Evolutionary conservation across 768 basidiomycete species (phyloP), one percentile per base, ranked within the genome.

Genomic region (Trametes maxima): DNA sequence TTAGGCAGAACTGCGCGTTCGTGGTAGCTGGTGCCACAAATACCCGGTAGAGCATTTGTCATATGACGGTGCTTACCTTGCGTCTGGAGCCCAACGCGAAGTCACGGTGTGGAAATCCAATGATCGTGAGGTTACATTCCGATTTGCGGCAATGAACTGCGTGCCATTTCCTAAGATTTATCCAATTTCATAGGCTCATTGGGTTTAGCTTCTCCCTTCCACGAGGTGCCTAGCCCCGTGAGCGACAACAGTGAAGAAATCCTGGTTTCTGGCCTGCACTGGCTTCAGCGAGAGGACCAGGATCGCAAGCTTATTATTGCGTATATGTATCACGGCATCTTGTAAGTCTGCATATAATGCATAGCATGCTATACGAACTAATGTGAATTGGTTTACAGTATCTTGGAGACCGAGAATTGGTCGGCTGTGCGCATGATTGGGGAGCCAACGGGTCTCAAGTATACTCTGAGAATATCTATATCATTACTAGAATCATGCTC

Each of bases 261-360:
- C 1, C 11, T 52, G 13, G 19, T 52, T 10, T 40, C 51, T n/a
- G 51, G 51, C 36, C 51, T 52, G 13, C 51, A 52, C 19, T 52
- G 51, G 51, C 19, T 13, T 17, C 21, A 17, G 19, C 8, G 33
- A 6, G 3, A 36, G 8, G 25, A 16, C 10, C 48, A 16, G 12
- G 51, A 17, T 5, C 14, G 14, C 8, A 17, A 8, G 10, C 39
- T 52, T 6, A 39, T 52, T n/a, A 39, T 21, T 36, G 42, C 51
- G 51, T 52, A 52, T 22, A 52, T 52, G 51, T 24, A 13, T 10
- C 51, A 52, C 12, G 51, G 51, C 24, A 36, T 52, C 12, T 52
- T 39, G 51, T 52, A 36, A 37, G 51, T 42, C 36, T 33, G 33
- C 14, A n/a, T 35, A 5, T 17, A 17, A 28, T 11, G 21, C 6